Percentiles rank a stretch among this genome's conserved stretches.
These are phyloP conservation scores for Chlorociboria aeruginascens DNA, from an alignment of 495 filamentous ascomycete genomes.

Conservation along the genomic window DNA sequence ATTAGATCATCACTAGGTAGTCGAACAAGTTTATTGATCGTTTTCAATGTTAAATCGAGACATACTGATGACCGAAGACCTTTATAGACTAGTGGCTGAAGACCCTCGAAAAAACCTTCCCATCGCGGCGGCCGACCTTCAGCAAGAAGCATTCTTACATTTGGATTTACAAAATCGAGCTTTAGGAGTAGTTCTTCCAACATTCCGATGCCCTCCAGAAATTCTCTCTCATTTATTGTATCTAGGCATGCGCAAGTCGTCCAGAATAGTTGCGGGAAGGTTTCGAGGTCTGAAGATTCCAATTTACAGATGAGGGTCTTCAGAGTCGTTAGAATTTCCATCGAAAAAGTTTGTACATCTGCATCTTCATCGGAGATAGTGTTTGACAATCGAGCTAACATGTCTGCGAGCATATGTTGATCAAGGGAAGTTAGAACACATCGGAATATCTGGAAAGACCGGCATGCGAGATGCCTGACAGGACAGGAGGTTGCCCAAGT, in stretches of 20 bases:
- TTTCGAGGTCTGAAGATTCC: conserved; percentile 63
- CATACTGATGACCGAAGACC: conserved; percentile 80
- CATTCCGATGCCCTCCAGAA: conserved; percentile 82
- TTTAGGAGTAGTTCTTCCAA: conserved; percentile 78
- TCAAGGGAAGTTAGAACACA: conserved; percentile 85
- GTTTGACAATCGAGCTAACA: conserved; percentile 87
- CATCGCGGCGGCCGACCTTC: conserved; percentile 74
- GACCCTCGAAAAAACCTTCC: conserved; percentile 81
- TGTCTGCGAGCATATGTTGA: conserved; percentile 86
- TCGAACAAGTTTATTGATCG: conserved; percentile 64
- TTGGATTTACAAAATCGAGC: conserved; percentile 63
- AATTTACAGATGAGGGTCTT: conserved; percentile 80
- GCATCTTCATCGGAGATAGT: conserved; percentile 87
- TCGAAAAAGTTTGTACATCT: conserved; percentile 90
- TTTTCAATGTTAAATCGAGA: conserved; percentile 60
- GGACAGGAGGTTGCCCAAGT: conserved; percentile 95
- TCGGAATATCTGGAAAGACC: conserved; percentile 94
- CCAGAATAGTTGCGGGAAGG: conserved; percentile 94
- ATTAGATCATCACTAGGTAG: conserved; percentile 74
- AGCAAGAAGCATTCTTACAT: conserved; percentile 53
- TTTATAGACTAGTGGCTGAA: conserved; percentile 80
- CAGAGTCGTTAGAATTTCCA: conserved; percentile 92
- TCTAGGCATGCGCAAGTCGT: conserved; percentile 91
- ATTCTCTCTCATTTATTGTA: conserved; percentile 91
- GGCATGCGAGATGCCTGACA: conserved; percentile 88